Conservation (phyloP, 176 grass and related monocot genomes). For the Aegilops tauschii region DNA sequence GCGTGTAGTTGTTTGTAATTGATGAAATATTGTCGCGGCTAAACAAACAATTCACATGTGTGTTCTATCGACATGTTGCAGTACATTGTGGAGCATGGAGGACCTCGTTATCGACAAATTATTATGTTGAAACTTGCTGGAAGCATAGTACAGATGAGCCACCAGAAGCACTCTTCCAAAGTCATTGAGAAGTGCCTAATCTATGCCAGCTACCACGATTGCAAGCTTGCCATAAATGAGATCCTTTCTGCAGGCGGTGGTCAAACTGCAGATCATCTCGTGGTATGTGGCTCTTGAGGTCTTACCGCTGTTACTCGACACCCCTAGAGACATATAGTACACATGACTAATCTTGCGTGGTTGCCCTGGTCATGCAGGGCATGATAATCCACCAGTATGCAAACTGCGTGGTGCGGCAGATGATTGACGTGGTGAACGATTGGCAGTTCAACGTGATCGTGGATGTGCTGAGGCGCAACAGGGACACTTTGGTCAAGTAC, state of each 20-base stretch:
- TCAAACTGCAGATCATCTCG: slow-evolving; percentile 21
- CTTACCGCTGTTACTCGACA: background rate
- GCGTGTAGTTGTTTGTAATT: background rate
- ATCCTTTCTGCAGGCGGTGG: slow-evolving; percentile 24
- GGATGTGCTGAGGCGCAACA: background rate
- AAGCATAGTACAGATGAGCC: slow-evolving; percentile 44
- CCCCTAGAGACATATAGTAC: background rate
- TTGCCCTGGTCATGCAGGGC: background rate
- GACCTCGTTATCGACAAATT: background rate
- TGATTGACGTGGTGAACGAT: background rate
- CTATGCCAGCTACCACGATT: slow-evolving; percentile 35
- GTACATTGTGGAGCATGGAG: slow-evolving; percentile 57
- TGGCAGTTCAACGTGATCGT: background rate
- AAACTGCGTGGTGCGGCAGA: slow-evolving; percentile 29
- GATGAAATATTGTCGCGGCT: background rate
- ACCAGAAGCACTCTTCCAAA: slow-evolving; percentile 53
- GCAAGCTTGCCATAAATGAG: slow-evolving; percentile 29
- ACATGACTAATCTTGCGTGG: background rate
- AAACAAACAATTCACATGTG: background rate
- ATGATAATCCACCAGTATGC: slow-evolving; percentile 39
- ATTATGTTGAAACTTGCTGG: slow-evolving; percentile 34
- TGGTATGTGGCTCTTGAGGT: background rate
- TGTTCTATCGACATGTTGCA: background rate
- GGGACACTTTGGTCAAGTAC: background rate
- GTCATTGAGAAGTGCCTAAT: slow-evolving; percentile 56